These are phyloP conservation scores for Rhizophagus clarus DNA, from an alignment of 192 early-diverging fungal species.

Conservation along the genomic window DNA sequence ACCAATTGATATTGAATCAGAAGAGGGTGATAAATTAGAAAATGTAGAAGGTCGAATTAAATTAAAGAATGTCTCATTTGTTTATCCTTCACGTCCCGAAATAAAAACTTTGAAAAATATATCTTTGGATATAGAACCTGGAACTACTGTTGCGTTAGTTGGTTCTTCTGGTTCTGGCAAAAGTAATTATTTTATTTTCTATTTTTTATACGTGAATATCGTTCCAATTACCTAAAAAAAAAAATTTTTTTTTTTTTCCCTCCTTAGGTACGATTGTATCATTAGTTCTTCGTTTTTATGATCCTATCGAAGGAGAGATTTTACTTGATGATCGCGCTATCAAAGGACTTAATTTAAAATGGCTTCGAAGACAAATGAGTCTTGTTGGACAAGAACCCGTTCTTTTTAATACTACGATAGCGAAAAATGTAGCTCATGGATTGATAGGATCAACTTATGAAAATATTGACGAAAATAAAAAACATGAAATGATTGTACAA, in stretches of 20 bases:
- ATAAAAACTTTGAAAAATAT: conserved; percentile 61
- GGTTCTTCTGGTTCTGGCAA: conserved; percentile 86
- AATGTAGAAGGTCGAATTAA: conserved; percentile 46
- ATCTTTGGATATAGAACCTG: conserved; percentile 49
- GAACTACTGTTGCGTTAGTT: conserved; percentile 80
- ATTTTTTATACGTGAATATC: neutral
- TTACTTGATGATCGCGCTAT: neutral
- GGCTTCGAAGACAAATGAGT: conserved; percentile 68
- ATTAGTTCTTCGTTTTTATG: conserved; percentile 45
- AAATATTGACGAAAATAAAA: neutral
- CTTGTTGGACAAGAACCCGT: conserved; percentile 72
- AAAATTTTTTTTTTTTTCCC: neutral
- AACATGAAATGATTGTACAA: conserved; percentile 44
- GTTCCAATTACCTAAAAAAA: neutral
- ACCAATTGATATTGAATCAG: conserved; percentile 67
- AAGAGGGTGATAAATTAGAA: conserved; percentile 47
- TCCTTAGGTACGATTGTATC: conserved; percentile 36
- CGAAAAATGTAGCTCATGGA: conserved; percentile 34
- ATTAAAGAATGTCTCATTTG: conserved; percentile 53
- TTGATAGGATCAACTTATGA: conserved; percentile 24
- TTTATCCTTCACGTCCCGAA: conserved; percentile 63
- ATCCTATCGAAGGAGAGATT: conserved; percentile 46
- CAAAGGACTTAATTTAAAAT: conserved; percentile 44
- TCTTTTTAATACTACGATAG: conserved; percentile 60
- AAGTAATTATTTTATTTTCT: conserved; percentile 24